phyloP scores from a whole-genome alignment of 352 stramenopile species.

The Phytophthora colocasiae region DNA sequence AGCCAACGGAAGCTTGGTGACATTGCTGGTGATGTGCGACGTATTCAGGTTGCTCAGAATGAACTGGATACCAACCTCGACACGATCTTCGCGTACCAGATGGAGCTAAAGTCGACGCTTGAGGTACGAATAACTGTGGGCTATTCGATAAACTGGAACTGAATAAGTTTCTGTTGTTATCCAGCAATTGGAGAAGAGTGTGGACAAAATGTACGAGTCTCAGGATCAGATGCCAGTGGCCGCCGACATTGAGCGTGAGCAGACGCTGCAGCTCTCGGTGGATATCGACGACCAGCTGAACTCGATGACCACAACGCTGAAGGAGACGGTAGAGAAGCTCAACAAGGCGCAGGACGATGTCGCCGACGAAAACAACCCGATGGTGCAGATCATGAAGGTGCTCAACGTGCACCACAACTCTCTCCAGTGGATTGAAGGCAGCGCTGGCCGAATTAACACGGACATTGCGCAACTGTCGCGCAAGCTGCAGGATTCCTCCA shows the following conservation, averaged over 20 bases:
- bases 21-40: constrained; percentile 81
- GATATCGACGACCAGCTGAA: constrained; percentile 90
- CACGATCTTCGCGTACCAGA: constrained; percentile 90
- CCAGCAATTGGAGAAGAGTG: constrained; percentile 88
- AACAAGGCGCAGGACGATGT: constrained; percentile 84
- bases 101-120: constrained; percentile 89
- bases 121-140: constrained; percentile 48
- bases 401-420: constrained; percentile 92
- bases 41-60: constrained; percentile 88
- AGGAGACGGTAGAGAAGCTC: constrained; percentile 88
- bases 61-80: constrained; percentile 88
- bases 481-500: constrained; percentile 73
- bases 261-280: constrained; percentile 87
- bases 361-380: constrained; percentile 75
- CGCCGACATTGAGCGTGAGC: constrained; percentile 87
- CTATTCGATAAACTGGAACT: neutral
- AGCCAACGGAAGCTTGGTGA: constrained; percentile 88
- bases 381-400: constrained; percentile 91
- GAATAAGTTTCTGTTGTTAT: constrained; percentile 9
- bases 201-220: constrained; percentile 91
- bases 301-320: constrained; percentile 87
- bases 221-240: constrained; percentile 87
- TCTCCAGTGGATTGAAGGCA: constrained; percentile 86
- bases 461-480: constrained; percentile 70
- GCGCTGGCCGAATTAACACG: constrained; percentile 68